A percentile compares a stretch with the other conserved stretches of the same genome.
These are phyloP conservation scores for Backusella parvicylindrica DNA, from an alignment of 192 early-diverging fungal genomes.

Conservation along the genomic window DNA sequence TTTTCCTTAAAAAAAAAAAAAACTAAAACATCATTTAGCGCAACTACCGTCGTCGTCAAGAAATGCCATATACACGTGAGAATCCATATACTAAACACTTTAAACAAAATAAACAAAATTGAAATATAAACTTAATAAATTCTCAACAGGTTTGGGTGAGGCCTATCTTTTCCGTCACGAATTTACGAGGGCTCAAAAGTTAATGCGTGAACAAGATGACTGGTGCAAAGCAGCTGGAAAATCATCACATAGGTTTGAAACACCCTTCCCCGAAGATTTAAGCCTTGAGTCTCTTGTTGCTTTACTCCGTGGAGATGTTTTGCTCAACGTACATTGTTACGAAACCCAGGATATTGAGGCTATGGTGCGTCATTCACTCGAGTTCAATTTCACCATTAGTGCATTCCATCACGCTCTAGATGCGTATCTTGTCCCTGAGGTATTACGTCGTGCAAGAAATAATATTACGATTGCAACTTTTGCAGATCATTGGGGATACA, in stretches of 20 bases:
- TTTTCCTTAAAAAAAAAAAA: not conserved
- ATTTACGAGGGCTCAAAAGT: constrained; percentile 49
- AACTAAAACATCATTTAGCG: not conserved
- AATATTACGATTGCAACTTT: constrained; percentile 72
- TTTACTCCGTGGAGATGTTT: constrained; percentile 66
- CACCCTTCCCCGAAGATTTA: constrained; percentile 57
- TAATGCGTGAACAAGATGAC: constrained; percentile 52
- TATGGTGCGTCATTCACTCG: constrained; percentile 65
- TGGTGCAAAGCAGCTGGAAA: constrained; percentile 51
- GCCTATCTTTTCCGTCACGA: constrained; percentile 60
- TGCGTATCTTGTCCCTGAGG: constrained; percentile 65
- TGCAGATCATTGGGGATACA: constrained; percentile 63
- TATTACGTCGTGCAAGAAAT: constrained; percentile 54
- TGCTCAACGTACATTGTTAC: constrained; percentile 72
- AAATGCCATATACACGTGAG: constrained; percentile 42
- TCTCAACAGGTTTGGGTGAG: constrained; percentile 48
- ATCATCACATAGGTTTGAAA: constrained; percentile 4
- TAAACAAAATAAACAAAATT: not conserved
- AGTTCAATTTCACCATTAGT: constrained; percentile 71
- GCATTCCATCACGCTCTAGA: constrained; percentile 80
- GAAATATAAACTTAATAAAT: not conserved
- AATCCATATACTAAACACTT: not conserved
- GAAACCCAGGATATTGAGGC: constrained; percentile 70
- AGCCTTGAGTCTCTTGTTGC: constrained; percentile 60
- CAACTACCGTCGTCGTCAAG: constrained; percentile 7